Base-by-base conservation (phyloP, 768 basidiomycete species). In the Bullera alba region DNA sequence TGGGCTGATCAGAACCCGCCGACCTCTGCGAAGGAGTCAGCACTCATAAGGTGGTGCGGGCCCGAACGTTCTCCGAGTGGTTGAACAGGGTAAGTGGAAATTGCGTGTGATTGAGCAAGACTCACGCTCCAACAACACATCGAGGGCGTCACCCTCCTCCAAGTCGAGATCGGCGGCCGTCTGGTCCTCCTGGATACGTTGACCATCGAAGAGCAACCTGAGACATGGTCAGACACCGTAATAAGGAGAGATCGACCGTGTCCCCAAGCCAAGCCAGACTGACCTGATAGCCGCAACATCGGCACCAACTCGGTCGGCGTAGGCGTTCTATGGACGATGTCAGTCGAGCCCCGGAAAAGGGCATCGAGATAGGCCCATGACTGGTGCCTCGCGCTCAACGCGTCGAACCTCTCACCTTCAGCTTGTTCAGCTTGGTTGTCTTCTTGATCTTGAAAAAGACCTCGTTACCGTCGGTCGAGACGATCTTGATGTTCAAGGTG, bases 401-500 rank as follows among this genome's bases (percentile, higher is more conserved):
- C n/a, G n/a, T n/a, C n/a, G n/a, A n/a, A n/a, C n/a, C n/a, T n/a
- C 62, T 38, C 57, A 64, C 86, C 70, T 90, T 87, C 22, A 93
- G 80, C 77, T 93, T 95, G 78, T 82, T 86, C 61, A 95, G 75
- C 77, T 85, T 90, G 37, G 90, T 92, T 73, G 80, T 86, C 67
- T 85, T 81, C 76, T 92, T 95, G 76, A 95, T 92, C 79, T 95
- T 93, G 80, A 95, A 95, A 75, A 86, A 93, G 23, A 93, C 87
- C 71, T 92, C 89, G 28, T 91, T 87, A 50, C 87, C 87, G 47
- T 69, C 57, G 4, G 63, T 58, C 0, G 63, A 60, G 19, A 61
- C 54, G 44, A 68, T 60, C 49, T 68, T 68, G 57, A 68, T 68
- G 59, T 68, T 68, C 19, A 68, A 53, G 17, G 66, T 61, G 56